Conservation (phyloP, 176 grass and related monocot species). For the Eleusine indica region DNA sequence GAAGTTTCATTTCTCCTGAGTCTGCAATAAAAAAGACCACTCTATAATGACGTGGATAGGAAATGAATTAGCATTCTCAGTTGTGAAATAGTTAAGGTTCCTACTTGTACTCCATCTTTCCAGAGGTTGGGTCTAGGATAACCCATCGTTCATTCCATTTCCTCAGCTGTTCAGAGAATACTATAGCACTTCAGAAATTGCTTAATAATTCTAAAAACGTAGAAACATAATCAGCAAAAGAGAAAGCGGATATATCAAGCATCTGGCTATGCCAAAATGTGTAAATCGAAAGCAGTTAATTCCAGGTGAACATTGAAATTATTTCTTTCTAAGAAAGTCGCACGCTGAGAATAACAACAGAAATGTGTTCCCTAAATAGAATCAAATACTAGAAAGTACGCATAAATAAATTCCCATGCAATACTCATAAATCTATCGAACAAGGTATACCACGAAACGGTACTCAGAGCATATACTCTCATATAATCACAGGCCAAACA, state of each 20-base stretch:
- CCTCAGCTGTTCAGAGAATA: conserved; percentile 59
- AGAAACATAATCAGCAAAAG: not conserved
- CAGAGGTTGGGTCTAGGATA: conserved; percentile 90
- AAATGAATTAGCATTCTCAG: conserved; percentile 14
- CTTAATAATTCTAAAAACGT: not conserved
- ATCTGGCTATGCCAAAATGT: not conserved
- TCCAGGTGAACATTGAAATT: not conserved
- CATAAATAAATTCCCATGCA: conserved; percentile 9
- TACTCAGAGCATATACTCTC: not conserved
- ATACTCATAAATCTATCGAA: not conserved
- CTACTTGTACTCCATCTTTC: conserved; percentile 99
- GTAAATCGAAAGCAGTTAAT: not conserved
- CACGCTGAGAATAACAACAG: not conserved
- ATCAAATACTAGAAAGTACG: not conserved
- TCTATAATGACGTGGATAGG: not conserved
- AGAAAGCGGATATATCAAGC: not conserved
- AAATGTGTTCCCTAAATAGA: too few species aligned
- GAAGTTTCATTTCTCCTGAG: conserved; percentile 75
- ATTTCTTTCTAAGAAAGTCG: not conserved
- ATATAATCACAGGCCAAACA: not conserved
- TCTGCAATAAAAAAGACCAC: conserved; percentile 50
- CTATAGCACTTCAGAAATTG: conserved; percentile 11
- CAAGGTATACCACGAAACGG: conserved; percentile 4
- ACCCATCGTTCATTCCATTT: conserved; percentile 99
- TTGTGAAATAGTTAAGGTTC: conserved; percentile 21